Evolutionary conservation across 208 protist genomes (phyloP), one percentile per base, ranked within the genome.

Genomic region (Crithidia acanthocephali): DNA sequence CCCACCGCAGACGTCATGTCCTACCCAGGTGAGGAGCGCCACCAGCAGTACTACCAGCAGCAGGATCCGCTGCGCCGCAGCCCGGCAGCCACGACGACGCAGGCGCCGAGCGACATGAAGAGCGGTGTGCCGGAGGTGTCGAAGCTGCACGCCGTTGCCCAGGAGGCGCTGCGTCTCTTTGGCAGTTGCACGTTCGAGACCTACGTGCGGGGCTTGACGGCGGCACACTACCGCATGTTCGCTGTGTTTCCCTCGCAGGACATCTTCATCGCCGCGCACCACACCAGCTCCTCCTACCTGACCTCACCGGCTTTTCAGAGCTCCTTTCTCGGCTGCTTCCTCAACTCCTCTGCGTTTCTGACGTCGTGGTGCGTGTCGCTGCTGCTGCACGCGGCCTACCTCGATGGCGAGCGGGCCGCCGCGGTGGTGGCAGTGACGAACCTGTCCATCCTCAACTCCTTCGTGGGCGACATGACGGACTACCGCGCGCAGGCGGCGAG

Each of bases 321-420:
- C 33, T 81, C 82, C 28, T 75, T 74, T 42, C 55, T 87, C 8
- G 82, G 63, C 22, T 47, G 72, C 15, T 87, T 90, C 60, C 56
- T 90, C 0, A 61, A 77, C 42, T 72, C 74, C 50, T 84, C 85
- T 1, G 70, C 65, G 0, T 58, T 85, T 44, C 60, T 90, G 16
- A 87, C 82, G 23, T 50, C 61, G 44, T 90, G 85, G 82, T 40
- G 73, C 15, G 62, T 72, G 25, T 87, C 85, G 28, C 72, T 90
- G 42, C 68, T 90, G 13, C 65, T 87, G 27, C 74, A 80, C 73
- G 81, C 85, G 20, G 82, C 85, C 23, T 78, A 76, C 61, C 44
- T 83, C 15, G 85, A 91, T 66, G 72, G 73, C 6, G 61, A 66
- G 45, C 23, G 51, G n/a, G 42, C 47, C 1, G 60, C 37, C 48